Base-by-base conservation (phyloP, 176 grass and related monocot genomes). In the Avena sativa region DNA sequence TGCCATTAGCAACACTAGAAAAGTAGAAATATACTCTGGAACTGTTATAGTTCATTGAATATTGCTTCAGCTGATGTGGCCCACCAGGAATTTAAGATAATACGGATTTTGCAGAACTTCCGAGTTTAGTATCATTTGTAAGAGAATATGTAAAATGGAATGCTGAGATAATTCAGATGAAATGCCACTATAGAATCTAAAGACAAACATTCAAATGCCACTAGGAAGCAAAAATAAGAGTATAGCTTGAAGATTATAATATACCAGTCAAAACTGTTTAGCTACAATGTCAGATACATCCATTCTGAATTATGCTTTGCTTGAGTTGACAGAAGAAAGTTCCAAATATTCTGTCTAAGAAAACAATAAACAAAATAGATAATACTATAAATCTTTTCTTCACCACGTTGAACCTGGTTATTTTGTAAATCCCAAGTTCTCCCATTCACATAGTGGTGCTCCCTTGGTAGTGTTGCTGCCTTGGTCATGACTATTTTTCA, bases 321-420 rank as follows among this genome's bases (percentile, higher is more conserved):
- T 75, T 75, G 72, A 16, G 1, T 4, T 13, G 48, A 12, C 2
- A 26, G 46, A 26, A 12, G 12, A 28, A 52, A 53, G 13, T 53
- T 76, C 73, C 73, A 53, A 32, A 76, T 53, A 76, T 76, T 76
- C 73, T 28, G 13, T 75, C 6, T 53, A 53, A 32, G 6, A 49
- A 8, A 76, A 76, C 8, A 53, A 0, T 23, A 32, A 10, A 32
- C 48, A 19, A 55, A 19, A 15, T 28, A 76, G 49, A 1, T 52
- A 2, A 71, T 32, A 1, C 15, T 48, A 19, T 32, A 17, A 32
- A 53, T 32, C 6, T 6, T 76, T 11, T 76, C 74, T 11, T 75
- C 7, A 16, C 72, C 49, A 53, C 47, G 34, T 19, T 30, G 74
- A 55, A 23, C 48, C 49, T 32, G 4, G 3, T 76, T 32, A 34